Evolutionary conservation across 2,329 filamentous ascomycete genomes (phyloP).

Genomic region (Chalaropsis ovoidea): DNA sequence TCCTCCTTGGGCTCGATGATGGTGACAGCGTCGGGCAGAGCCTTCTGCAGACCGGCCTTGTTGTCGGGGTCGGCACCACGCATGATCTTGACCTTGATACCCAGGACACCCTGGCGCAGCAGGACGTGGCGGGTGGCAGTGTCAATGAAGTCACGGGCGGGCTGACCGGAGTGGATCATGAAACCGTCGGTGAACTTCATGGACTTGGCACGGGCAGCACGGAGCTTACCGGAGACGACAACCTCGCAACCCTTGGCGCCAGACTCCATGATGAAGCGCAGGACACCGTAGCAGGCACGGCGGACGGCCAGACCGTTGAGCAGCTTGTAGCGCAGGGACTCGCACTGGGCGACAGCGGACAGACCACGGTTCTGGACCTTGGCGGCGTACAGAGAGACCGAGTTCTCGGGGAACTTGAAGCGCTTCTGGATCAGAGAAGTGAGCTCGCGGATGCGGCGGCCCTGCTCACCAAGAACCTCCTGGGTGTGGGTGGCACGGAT

Average conservation of each 20-base stretch:
- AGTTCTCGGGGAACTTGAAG: conserved; percentile 99
- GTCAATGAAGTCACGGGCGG: conserved; percentile 99
- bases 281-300: conserved; percentile 98
- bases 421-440: conserved; percentile 99
- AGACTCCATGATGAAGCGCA: conserved; percentile 99
- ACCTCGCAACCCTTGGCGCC: conserved; percentile 99
- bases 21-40: conserved; percentile 94
- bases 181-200: conserved; percentile 99
- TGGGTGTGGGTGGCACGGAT: conserved; percentile 99
- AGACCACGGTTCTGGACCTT: conserved; percentile 99
- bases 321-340: conserved; percentile 99
- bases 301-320: conserved; percentile 98
- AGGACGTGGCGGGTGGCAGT: conserved; percentile 97
- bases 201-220: conserved; percentile 97
- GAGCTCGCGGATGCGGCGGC: conserved; percentile 98
- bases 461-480: conserved; percentile 99
- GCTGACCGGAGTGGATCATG: conserved; percentile 99
- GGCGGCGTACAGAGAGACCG: conserved; percentile 97
- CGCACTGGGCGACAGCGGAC: conserved; percentile 98
- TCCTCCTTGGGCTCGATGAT: conserved; percentile 99
- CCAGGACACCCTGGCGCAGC: conserved; percentile 97
- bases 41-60: conserved; percentile 96
- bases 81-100: conserved; percentile 99
- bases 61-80: conserved; percentile 97
- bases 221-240: conserved; percentile 97